Conservation (phyloP, 352 stramenopile genomes). For the Aphanomyces stellatus region DNA sequence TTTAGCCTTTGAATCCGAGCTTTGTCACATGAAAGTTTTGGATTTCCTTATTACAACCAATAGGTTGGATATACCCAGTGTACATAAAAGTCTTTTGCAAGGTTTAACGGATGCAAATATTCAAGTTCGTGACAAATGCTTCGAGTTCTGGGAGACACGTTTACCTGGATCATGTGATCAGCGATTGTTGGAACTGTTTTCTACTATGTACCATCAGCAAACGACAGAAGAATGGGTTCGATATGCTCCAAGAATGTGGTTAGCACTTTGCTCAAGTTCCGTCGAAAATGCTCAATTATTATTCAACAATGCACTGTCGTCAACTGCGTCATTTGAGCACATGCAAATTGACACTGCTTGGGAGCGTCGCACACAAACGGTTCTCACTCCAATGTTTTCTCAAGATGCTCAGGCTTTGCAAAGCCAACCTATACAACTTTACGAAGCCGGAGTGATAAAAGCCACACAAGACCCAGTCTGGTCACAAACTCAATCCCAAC, state of each 20-base stretch:
- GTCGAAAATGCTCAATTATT: slow-evolving; percentile 24
- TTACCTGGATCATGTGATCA: slow-evolving; percentile 29
- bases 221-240: slow-evolving; percentile 55
- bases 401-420: slow-evolving; percentile 50
- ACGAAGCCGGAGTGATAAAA: slow-evolving; percentile 8
- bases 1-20: neutral
- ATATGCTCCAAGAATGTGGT: slow-evolving; percentile 54
- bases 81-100: slow-evolving; percentile 26
- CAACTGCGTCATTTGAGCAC: slow-evolving; percentile 35
- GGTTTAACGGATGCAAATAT: slow-evolving; percentile 44
- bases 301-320: slow-evolving; percentile 42
- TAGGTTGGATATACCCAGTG: neutral
- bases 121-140: slow-evolving; percentile 29
- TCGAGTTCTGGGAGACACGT: slow-evolving; percentile 39
- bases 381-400: slow-evolving; percentile 61
- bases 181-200: slow-evolving; percentile 49
- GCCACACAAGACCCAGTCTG: slow-evolving; percentile 19
- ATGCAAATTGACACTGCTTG: slow-evolving; percentile 55
- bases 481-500: slow-evolving; percentile 36
- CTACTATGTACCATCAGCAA: slow-evolving; percentile 31
- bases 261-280: slow-evolving; percentile 25
- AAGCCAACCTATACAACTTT: slow-evolving; percentile 14
- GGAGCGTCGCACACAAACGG: slow-evolving; percentile 54
- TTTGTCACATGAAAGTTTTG: neutral
- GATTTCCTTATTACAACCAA: slow-evolving; percentile 5